Conservation (phyloP, 83 land plant genomes). For the Picea abies region DNA sequence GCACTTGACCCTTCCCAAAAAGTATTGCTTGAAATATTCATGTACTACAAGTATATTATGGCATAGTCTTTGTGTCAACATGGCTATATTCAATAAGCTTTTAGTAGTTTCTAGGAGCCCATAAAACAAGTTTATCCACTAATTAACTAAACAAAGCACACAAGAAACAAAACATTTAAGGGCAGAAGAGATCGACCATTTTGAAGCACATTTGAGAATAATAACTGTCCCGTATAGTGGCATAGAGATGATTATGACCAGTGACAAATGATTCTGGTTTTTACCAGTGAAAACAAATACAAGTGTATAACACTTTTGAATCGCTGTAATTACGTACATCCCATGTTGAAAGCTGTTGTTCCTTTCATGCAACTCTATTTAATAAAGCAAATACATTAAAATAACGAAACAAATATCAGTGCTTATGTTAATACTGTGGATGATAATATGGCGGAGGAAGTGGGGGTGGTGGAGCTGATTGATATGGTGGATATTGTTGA, state of each 20-base stretch:
- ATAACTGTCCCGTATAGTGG: background rate
- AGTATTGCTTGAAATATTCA: background rate
- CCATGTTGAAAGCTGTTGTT: background rate
- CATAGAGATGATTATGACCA: background rate
- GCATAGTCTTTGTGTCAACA: background rate
- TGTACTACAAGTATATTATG: background rate
- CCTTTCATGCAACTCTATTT: background rate
- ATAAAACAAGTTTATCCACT: background rate
- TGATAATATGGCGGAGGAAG: constrained; percentile 6
- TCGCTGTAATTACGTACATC: background rate
- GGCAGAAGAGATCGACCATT: background rate
- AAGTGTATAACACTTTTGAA: background rate
- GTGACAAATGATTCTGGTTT: no score
- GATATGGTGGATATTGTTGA: constrained; percentile 13
- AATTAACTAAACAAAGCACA: background rate
- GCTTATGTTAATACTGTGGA: background rate
- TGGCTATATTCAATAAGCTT: background rate
- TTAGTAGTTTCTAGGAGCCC: background rate
- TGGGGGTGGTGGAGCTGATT: constrained; percentile 11
- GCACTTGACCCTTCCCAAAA: background rate
- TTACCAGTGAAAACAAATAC: background rate
- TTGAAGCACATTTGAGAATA: background rate
- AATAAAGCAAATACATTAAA: background rate
- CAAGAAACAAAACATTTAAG: background rate
- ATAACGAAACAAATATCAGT: background rate